Conservation (phyloP, 192 early-diverging fungal genomes). For the Umbelopsis sp. region DNA sequence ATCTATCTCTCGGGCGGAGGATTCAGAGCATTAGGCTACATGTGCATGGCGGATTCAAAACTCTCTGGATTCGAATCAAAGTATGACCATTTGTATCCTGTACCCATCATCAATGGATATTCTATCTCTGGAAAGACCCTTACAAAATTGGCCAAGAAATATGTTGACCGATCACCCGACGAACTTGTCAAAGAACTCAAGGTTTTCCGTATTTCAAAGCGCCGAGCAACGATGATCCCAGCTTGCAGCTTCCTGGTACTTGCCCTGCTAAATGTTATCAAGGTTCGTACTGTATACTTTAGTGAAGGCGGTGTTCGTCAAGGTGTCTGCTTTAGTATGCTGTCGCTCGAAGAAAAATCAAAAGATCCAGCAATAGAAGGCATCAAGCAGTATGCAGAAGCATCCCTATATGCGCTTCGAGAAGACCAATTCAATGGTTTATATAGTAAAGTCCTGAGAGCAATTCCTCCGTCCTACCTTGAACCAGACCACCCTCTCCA, state of each 20-base stretch:
- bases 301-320: conserved; percentile 64
- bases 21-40: conserved; percentile 54
- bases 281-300: conserved; percentile 45
- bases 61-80: not conserved
- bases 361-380: conserved; percentile 53
- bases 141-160: conserved; percentile 34
- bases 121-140: conserved; percentile 45
- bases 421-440: conserved; percentile 31
- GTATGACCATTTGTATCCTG: conserved; percentile 37
- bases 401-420: conserved; percentile 29
- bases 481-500: conserved; percentile 24
- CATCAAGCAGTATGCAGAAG: conserved; percentile 37
- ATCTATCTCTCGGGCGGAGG: conserved; percentile 59
- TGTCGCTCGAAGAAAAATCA: conserved; percentile 36
- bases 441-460: conserved; percentile 21
- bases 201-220: conserved; percentile 54
- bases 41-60: conserved; percentile 46
- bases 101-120: conserved; percentile 60
- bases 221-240: conserved; percentile 57
- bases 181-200: conserved; percentile 31
- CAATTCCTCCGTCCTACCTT: conserved; percentile 33
- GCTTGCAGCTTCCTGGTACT: conserved; percentile 52
- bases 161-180: conserved; percentile 32
- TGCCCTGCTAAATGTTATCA: conserved; percentile 44
- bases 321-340: conserved; percentile 49